A percentile compares a stretch with the other conserved stretches of the same genome.
Conservation (phyloP, 2,329 filamentous ascomycete genomes). For the Botrytis squamosa region DNA sequence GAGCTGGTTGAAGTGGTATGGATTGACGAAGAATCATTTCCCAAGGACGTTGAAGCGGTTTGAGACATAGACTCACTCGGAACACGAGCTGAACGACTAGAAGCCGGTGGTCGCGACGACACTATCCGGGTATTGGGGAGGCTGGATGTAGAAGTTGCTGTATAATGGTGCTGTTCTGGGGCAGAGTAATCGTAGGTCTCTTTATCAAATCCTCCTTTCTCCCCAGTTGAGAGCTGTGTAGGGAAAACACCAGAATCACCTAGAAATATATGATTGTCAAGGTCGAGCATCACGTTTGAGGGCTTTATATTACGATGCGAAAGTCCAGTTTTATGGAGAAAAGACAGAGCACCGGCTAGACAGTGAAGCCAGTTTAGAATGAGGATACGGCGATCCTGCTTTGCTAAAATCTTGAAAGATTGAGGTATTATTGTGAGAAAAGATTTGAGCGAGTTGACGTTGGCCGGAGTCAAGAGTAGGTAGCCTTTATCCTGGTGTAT, state of each 20-base stretch:
- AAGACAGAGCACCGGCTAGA: slow-evolving; percentile 64
- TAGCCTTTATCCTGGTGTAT: slow-evolving; percentile 62
- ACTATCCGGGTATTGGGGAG: neutral
- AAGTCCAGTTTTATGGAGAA: slow-evolving; percentile 62
- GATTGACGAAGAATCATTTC: slow-evolving; percentile 32
- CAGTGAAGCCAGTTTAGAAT: slow-evolving; percentile 75
- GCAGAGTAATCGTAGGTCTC: slow-evolving; percentile 72
- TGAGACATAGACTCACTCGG: neutral
- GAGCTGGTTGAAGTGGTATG: slow-evolving; percentile 28
- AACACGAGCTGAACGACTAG: slow-evolving; percentile 27
- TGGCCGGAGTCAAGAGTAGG: slow-evolving; percentile 63
- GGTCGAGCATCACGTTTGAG: slow-evolving; percentile 66
- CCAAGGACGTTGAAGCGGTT: slow-evolving; percentile 3
- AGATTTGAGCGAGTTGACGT: slow-evolving; percentile 64
- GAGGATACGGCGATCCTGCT: slow-evolving; percentile 57
- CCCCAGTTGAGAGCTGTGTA: slow-evolving; percentile 43
- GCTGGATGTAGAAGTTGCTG: slow-evolving; percentile 37
- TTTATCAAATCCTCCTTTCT: slow-evolving; percentile 58
- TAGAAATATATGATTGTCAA: slow-evolving; percentile 64
- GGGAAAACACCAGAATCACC: slow-evolving; percentile 58
- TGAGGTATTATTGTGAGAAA: slow-evolving; percentile 64
- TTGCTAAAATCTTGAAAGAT: slow-evolving; percentile 60
- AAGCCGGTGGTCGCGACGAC: slow-evolving; percentile 31
- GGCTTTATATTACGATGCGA: slow-evolving; percentile 69
- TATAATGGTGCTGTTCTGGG: slow-evolving; percentile 53